Evolutionary conservation across 176 grass and related monocot species (phyloP).

Genomic region (Musa schizocarpa): DNA sequence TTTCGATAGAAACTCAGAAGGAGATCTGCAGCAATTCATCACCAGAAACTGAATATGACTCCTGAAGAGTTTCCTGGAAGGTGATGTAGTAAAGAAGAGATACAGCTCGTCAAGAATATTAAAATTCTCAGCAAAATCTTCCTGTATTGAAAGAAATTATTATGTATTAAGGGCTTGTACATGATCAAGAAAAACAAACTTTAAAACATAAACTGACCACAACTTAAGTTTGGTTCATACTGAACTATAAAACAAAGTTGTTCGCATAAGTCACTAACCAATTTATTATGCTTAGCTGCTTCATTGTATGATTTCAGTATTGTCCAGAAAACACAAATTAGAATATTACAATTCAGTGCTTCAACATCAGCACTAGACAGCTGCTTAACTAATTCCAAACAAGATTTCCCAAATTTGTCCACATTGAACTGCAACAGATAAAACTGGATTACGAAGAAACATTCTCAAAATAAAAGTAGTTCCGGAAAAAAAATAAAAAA

Average conservation of each 20-base stretch:
- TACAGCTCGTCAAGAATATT: conserved; percentile 51
- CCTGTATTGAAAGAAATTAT: conserved; percentile 37
- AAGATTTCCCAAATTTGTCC: conserved; percentile 46
- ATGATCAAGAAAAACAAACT: conserved; percentile 23
- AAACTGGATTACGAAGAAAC: conserved; percentile 2
- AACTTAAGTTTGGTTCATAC: not conserved
- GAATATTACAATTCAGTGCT: conserved; percentile 51
- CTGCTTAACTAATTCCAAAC: conserved; percentile 47
- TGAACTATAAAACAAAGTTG: not conserved
- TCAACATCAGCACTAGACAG: conserved; percentile 49
- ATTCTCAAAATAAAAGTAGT: not conserved
- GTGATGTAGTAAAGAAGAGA: conserved; percentile 59
- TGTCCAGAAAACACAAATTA: conserved; percentile 79
- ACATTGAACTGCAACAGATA: conserved; percentile 41
- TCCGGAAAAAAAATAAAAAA: not conserved
- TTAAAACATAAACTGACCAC: not conserved
- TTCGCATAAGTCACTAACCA: conserved; percentile 36
- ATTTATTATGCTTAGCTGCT: conserved; percentile 28
- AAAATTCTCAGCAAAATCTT: conserved; percentile 18
- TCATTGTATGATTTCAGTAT: conserved; percentile 46
- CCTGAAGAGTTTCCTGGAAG: conserved; percentile 41
- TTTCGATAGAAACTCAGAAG: conserved; percentile 80
- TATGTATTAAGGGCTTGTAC: not conserved
- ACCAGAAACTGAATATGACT: conserved; percentile 73
- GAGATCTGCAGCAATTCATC: conserved; percentile 47